Percentiles rank a stretch among this genome's conserved stretches.
phyloP scores from a whole-genome alignment of 2,329 filamentous ascomycete genomes.

The Fusarium camptoceras region DNA sequence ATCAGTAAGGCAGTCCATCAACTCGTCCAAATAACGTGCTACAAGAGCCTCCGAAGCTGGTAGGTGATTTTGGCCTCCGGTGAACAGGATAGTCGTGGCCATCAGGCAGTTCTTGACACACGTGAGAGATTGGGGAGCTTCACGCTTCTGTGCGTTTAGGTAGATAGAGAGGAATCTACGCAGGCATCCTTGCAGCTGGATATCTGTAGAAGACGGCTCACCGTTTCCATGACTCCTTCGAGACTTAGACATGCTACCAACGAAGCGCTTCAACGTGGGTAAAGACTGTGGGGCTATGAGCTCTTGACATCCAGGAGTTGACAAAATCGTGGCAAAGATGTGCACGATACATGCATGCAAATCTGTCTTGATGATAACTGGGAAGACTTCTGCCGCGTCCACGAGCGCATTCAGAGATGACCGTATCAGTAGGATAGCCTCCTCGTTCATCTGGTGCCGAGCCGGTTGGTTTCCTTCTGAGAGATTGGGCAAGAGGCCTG shows the following conservation, averaged over 20 bases:
- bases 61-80: slow-evolving; percentile 79
- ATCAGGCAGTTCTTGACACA: slow-evolving; percentile 95
- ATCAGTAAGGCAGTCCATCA: slow-evolving; percentile 85
- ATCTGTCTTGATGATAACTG: slow-evolving; percentile 94
- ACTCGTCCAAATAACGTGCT: slow-evolving; percentile 78
- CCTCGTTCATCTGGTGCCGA: slow-evolving; percentile 85
- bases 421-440: slow-evolving; percentile 83
- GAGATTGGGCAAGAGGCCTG: slow-evolving; percentile 86
- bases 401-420: slow-evolving; percentile 88
- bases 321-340: slow-evolving; percentile 93
- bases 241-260: slow-evolving; percentile 75
- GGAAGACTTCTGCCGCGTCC: slow-evolving; percentile 95
- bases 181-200: slow-evolving; percentile 84
- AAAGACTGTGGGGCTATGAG: slow-evolving; percentile 90
- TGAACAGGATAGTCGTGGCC: slow-evolving; percentile 89
- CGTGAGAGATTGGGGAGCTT: slow-evolving; percentile 78
- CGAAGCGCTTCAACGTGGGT: slow-evolving; percentile 91
- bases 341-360: slow-evolving; percentile 96
- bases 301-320: slow-evolving; percentile 84
- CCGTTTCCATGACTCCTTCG: slow-evolving; percentile 53
- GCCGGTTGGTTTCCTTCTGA: slow-evolving; percentile 73
- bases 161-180: slow-evolving; percentile 86
- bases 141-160: slow-evolving; percentile 78
- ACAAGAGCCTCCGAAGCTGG: slow-evolving; percentile 81
- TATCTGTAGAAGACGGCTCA: slow-evolving; percentile 64